phyloP scores from a whole-genome alignment of 192 early-diverging fungal species.

The Anaeromyces robustus region DNA sequence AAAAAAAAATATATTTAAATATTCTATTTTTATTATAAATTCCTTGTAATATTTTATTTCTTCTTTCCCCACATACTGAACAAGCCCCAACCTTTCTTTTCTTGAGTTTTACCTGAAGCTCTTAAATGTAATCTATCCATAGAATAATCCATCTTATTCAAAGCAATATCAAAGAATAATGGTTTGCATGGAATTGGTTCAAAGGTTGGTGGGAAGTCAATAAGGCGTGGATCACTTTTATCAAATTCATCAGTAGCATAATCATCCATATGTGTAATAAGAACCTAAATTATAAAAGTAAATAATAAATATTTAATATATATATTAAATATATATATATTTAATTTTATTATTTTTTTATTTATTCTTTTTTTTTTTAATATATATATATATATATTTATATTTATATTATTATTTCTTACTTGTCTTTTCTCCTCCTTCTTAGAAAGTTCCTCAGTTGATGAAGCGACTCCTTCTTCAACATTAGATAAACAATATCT shows the following conservation, averaged over 20 bases:
- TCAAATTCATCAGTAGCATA: conserved; percentile 25
- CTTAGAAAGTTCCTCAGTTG: background rate
- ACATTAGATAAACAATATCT: background rate
- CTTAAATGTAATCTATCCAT: conserved; percentile 6
- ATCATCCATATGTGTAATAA: background rate
- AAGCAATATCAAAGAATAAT: conserved; percentile 64
- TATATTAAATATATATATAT: background rate
- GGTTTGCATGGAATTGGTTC: conserved; percentile 51
- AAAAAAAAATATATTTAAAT: too few species aligned
- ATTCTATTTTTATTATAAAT: too few species aligned
- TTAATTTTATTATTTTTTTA: background rate
- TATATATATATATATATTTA: background rate
- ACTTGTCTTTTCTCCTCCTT: background rate
- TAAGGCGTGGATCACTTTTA: conserved; percentile 26
- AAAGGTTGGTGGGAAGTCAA: conserved; percentile 50
- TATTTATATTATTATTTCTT: background rate
- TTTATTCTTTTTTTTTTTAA: too few species aligned
- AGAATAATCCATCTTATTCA: conserved; percentile 48
- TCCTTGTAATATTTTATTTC: background rate
- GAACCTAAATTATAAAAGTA: background rate
- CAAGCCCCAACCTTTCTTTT: background rate
- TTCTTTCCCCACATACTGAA: background rate
- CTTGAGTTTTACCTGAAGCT: background rate
- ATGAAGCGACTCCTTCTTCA: background rate
- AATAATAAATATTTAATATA: too few species aligned